Percentiles rank a stretch among this genome's conserved stretches.
Conservation (phyloP, 805 yeast genomes). For the Komagataella mondaviorum region DNA sequence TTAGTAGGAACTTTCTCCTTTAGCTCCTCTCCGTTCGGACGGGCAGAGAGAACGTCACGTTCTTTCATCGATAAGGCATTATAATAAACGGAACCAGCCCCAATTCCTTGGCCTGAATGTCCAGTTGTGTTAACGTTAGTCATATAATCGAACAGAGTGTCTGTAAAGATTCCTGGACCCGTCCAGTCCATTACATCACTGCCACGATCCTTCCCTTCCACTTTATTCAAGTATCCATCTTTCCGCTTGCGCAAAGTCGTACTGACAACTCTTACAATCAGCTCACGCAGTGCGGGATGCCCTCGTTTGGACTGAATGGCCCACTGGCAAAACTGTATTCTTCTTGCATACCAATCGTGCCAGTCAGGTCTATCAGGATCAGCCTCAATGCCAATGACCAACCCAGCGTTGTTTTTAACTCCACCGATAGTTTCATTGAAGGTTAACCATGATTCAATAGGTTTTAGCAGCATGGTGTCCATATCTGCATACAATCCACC, state of each 20-base stretch:
- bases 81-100: slow-evolving; percentile 16
- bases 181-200: slow-evolving; percentile 88
- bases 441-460: slow-evolving; percentile 67
- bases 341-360: slow-evolving; percentile 83
- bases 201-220: slow-evolving; percentile 51
- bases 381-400: slow-evolving; percentile 87
- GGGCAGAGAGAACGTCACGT: background rate
- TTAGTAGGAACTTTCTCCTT: background rate
- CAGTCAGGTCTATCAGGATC: slow-evolving; percentile 95
- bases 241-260: slow-evolving; percentile 46
- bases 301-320: slow-evolving; percentile 83
- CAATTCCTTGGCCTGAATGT: slow-evolving; percentile 17
- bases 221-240: slow-evolving; percentile 29
- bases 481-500: slow-evolving; percentile 93
- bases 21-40: background rate
- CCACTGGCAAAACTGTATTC: slow-evolving; percentile 97
- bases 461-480: slow-evolving; percentile 69
- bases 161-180: slow-evolving; percentile 95
- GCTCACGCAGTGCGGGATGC: slow-evolving; percentile 76
- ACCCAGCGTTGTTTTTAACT: slow-evolving; percentile 36
- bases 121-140: slow-evolving; percentile 37
- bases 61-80: background rate
- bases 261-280: slow-evolving; percentile 68
- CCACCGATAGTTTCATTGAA: slow-evolving; percentile 13
- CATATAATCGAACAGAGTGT: slow-evolving; percentile 65